Conservation (phyloP, 2,329 filamentous ascomycete genomes). For the Venturia pyrina region DNA sequence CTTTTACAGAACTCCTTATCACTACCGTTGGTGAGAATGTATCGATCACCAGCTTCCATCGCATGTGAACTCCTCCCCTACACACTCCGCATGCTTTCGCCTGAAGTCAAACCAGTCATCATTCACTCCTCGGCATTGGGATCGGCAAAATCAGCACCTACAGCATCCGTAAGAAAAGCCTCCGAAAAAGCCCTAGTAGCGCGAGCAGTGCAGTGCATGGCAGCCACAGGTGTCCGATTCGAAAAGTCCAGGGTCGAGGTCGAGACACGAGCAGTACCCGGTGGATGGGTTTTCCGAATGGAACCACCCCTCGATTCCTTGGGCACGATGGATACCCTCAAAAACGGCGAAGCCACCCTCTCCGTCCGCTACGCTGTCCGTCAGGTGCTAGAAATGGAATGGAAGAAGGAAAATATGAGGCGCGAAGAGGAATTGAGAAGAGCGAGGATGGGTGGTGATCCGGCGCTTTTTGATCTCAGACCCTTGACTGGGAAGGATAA, state of each 20-base stretch:
- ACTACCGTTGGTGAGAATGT: constrained; percentile 62
- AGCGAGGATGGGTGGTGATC: constrained; percentile 14
- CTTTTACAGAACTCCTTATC: constrained; percentile 63
- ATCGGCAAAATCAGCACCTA: constrained; percentile 34
- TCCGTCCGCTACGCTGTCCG: constrained; percentile 87
- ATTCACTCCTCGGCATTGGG: constrained; percentile 59
- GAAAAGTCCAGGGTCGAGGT: constrained; percentile 75
- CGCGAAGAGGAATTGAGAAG: constrained; percentile 38
- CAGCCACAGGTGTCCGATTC: constrained; percentile 71
- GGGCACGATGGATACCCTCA: constrained; percentile 57
- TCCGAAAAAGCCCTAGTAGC: constrained; percentile 71
- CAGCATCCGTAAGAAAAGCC: constrained; percentile 81
- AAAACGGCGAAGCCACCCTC: constrained; percentile 47
- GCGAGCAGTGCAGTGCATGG: constrained; percentile 70
- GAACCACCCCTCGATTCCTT: constrained; percentile 83
- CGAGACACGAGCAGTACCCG: constrained; percentile 31
- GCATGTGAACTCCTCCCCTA: constrained; percentile 78
- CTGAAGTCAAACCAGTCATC: constrained; percentile 83
- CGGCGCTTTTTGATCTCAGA: neutral
- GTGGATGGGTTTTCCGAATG: constrained; percentile 83
- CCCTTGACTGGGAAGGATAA: constrained; percentile 11
- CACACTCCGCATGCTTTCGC: constrained; percentile 71
- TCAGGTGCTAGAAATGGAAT: constrained; percentile 87
- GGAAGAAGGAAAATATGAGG: constrained; percentile 59
- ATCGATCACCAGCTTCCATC: constrained; percentile 68